Base-by-base conservation (phyloP, 495 filamentous ascomycete species). In the Penicillium parvum region DNA sequence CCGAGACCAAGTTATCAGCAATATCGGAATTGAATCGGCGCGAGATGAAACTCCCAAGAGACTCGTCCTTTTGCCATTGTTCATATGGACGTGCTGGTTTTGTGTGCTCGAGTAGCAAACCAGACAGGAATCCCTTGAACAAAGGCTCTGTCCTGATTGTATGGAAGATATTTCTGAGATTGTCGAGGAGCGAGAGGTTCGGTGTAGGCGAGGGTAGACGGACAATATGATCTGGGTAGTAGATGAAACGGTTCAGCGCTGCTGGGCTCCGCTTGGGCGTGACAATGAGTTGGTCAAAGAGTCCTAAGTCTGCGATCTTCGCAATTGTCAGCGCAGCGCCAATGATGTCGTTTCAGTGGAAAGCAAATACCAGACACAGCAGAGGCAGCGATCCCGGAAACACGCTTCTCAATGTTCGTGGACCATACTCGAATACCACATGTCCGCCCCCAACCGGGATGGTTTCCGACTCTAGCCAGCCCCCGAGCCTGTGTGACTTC, bases 141-240 rank as follows among this genome's bases (percentile, higher is more conserved):
- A 88, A 33, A 0, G 86, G 85, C 47, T 95, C 84, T 0, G 49
- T 64, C 0, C 79, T 40, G 0, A 82, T n/a, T 16, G 58, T 68
- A 4, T 23, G 33, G 7, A 55, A 52, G 0, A 22, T 50, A 18
- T 20, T 54, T 7, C 26, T 52, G 16, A 55, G 53, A 21, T 60
- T 70, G 7, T 48, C 50, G 21, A 59, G 29, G 2, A 61, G 0
- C 7, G 58, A 45, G 2, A 40, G 35, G 7, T 58, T 50, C 17
- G 53, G 47, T 7, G 65, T 47, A 3, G 66, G 66, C 4, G 63
- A 61, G 11, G 86, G 88, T 47, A 91, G 50, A 27, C 75, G 72
- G 30, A 92, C 87, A 19, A 99, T 76, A 53, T 82, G 88, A 57
- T 96, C 86, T 3, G 90, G 88, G 53, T 94, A 96, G 73, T 95